Base-by-base conservation (phyloP, 208 protist species). In the Perkinsela sp. region DNA sequence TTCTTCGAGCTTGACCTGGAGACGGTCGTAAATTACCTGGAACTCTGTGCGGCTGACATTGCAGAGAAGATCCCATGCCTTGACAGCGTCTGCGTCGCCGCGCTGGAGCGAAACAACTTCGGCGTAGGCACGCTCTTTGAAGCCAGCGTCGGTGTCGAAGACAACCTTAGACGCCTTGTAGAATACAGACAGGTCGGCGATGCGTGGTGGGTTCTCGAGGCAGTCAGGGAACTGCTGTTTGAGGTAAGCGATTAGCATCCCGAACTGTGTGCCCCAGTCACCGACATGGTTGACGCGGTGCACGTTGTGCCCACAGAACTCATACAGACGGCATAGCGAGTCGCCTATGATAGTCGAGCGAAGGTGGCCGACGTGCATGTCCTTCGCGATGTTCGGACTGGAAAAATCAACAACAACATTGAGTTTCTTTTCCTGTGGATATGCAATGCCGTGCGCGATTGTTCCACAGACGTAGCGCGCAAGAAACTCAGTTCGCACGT, bases 281-380 rank as follows among this genome's bases (percentile, higher is more conserved):
- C 95, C 95, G 31, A 97, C 78, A 77, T 98, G 94, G 83, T 98
- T 98, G 71, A 96, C 89, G 69, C 94, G 85, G 28, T 85, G 57
- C 0, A 97, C 93, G 6, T 94, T 77, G 74, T 93, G 83, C 32
- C 87, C 82, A 71, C 84, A 88, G 75, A 92, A 96, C 79, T 96
- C 90, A 40, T 96, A 79, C 69, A 97, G 73, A 29, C 90, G 82
- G 69, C 74, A 85, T 69, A 97, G 77, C 67, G 78, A 80, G 76
- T 98, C 94, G 67, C 95, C 95, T 75, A 98, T 96, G 76, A 97
- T 96, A 66, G 95, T 98, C 31, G 94, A 97, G 40, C 95, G 92
- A 16, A 96, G 82, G 75, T 97, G 94, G 31, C 93, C 94, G 1
- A 97, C 95, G 79, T 98, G 95, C 93, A 98, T 97, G 73, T 95